phyloP scores from a whole-genome alignment of 2,329 filamentous ascomycete species.

The Arthrobotrys entomopaga region DNA sequence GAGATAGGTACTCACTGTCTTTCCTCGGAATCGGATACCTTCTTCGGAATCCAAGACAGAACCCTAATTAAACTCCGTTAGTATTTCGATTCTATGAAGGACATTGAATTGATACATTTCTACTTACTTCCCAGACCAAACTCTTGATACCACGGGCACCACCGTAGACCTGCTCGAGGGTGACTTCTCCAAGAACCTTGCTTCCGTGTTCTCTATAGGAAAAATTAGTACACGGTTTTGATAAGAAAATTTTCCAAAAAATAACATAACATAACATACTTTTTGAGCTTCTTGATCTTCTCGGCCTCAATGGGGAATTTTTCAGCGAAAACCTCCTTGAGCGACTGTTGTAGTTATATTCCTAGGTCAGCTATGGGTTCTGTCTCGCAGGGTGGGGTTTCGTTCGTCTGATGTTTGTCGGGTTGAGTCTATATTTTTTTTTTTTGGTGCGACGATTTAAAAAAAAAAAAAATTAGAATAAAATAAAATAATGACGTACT shows the following conservation, averaged over 20 bases:
- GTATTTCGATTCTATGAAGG: slow-evolving; percentile 1
- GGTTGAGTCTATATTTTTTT: slow-evolving; percentile 16
- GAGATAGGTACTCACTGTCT: slow-evolving; percentile 71
- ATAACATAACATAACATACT: slow-evolving; percentile 67
- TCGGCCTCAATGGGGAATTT: slow-evolving; percentile 96
- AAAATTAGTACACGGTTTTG: slow-evolving; percentile 46
- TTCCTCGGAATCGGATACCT: slow-evolving; percentile 98
- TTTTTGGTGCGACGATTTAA: slow-evolving; percentile 16
- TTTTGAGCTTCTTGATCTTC: slow-evolving; percentile 98
- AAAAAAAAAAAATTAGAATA: slow-evolving; percentile 19
- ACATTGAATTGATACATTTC: slow-evolving; percentile 25
- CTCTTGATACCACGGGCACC: slow-evolving; percentile 99
- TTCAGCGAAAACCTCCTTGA: slow-evolving; percentile 98
- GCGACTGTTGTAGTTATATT: slow-evolving; percentile 69
- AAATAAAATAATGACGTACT: slow-evolving; percentile 53
- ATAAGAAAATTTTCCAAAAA: too few species aligned
- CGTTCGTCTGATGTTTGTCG: slow-evolving; percentile 47
- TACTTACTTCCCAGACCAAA: slow-evolving; percentile 87
- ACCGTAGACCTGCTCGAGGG: slow-evolving; percentile 98
- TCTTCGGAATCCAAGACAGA: slow-evolving; percentile 98
- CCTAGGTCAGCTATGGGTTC: slow-evolving; percentile 14
- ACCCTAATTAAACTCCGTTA: slow-evolving; percentile 65
- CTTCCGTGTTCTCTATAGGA: slow-evolving; percentile 83
- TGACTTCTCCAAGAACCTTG: slow-evolving; percentile 97
- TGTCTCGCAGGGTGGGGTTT: neutral